Base-by-base conservation (phyloP, 164 flowering plant species). In the Sextonia rubra region DNA sequence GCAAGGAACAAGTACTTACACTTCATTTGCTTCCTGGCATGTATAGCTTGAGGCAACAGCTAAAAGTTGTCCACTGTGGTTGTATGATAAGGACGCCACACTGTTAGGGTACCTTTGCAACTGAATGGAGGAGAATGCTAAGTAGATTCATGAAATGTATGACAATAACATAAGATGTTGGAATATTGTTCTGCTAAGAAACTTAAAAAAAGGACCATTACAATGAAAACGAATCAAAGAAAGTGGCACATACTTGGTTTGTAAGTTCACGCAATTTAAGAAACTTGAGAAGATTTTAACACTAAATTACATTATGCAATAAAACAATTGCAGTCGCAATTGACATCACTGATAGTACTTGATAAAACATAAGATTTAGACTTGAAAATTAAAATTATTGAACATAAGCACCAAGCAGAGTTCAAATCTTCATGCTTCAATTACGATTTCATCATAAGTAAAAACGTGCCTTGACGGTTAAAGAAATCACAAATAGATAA, bases 11-110 rank as follows among this genome's bases (percentile, higher is more conserved):
- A 56, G 14, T 44, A 77, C 93, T 84, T 25, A 91, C 98, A 62
- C 77, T 86, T 92, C 92, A 70, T 82, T 83, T 63, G 86, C 89
- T 79, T 86, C 92, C 75, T 91, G 89, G 78, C 83, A 89, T n/a
- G 89, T 83, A 76, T 82, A 82, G 83, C 97, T 86, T 75, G 94
- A 86, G 68, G 94, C 97, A 75, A 93, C 83, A 23, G 97, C 98
- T 81, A 95, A 79, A 71, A 91, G 84, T 72, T 88, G 75, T 66
- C 97, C 99, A 3, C 27, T 78, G 32, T 73, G 76, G 85, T 86
- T 91, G 76, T 81, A 91, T n/a, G 97, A 85, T 74, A 90, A 69
- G 37, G 98, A 90, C 23, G 87, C 90, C 63, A 91, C 87, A 72
- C 93, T 88, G 75, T 80, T 85, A 47, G 87, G 80, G 77, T 70